Evolutionary conservation across 2,329 filamentous ascomycete genomes (phyloP).

Genomic region (Fusarium miscanthi): DNA sequence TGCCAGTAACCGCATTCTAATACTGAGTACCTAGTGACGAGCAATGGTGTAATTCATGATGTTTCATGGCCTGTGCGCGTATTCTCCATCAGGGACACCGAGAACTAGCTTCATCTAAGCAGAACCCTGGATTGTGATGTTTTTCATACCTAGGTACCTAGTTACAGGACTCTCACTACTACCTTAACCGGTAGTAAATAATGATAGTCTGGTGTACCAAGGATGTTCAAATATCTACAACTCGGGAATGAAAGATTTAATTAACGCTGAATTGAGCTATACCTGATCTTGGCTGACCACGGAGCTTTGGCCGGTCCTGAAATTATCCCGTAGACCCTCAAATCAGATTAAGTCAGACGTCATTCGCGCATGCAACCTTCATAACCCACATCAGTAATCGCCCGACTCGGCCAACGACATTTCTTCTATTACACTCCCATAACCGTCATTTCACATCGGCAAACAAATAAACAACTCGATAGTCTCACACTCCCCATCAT

Average conservation of each 20-base stretch:
- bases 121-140: not conserved
- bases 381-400: slow-evolving; percentile 30
- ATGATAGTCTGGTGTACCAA: not conserved
- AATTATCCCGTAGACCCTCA: slow-evolving; percentile 33
- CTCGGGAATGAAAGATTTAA: not conserved
- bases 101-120: not conserved
- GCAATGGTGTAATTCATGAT: not conserved
- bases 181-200: not conserved
- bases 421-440: not conserved
- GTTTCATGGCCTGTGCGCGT: not conserved
- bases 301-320: slow-evolving; percentile 24
- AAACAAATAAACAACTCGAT: not conserved
- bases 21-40: not conserved
- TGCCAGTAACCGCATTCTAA: too few relatives aligned
- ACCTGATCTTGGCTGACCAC: not conserved
- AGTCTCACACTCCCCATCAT: not conserved
- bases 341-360: slow-evolving; percentile 43
- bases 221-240: not conserved
- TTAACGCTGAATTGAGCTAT: not conserved
- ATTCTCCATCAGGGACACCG: not conserved
- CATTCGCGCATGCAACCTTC: slow-evolving; percentile 38
- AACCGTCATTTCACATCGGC: not conserved
- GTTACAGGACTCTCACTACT: not conserved
- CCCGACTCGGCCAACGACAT: slow-evolving; percentile 1
- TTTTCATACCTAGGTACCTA: not conserved